A percentile compares a stretch with the other conserved stretches of the same genome.
Conservation (phyloP, 208 protist genomes). For the Leishmania mexicana region DNA sequence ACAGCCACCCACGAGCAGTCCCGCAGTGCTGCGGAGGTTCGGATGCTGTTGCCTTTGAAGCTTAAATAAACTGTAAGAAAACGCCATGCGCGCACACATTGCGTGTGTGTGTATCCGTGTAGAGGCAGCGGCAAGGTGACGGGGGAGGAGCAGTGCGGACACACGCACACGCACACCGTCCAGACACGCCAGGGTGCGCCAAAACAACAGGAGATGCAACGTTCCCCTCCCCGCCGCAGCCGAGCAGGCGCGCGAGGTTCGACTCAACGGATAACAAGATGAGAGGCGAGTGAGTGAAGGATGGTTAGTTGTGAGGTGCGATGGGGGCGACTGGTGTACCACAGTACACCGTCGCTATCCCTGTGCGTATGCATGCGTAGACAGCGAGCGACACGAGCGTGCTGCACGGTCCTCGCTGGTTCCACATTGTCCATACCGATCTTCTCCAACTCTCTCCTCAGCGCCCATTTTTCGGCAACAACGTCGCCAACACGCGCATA, state of each 20-base stretch:
- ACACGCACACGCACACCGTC: not conserved
- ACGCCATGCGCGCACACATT: not conserved
- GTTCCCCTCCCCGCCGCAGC: not conserved
- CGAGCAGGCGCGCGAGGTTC: not conserved
- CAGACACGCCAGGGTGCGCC: not conserved
- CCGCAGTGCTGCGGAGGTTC: not conserved
- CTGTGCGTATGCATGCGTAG: not conserved
- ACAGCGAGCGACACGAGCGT: not conserved
- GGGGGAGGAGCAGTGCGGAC: not conserved
- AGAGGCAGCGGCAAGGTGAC: not conserved
- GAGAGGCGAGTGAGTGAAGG: not conserved
- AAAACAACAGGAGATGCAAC: not conserved
- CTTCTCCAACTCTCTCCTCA: not conserved
- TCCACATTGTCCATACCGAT: not conserved
- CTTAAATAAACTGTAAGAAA: not conserved
- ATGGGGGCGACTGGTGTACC: not conserved
- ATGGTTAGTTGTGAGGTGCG: not conserved
- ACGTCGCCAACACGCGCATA: not conserved
- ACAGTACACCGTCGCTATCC: not conserved
- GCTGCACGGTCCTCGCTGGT: not conserved
- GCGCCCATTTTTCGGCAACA: not conserved
- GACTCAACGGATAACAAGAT: not conserved
- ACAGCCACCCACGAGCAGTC: not conserved
- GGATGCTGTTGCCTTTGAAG: not conserved
- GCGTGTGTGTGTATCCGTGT: not conserved